A percentile compares a stretch with the other conserved stretches of the same genome.
Evolutionary conservation across 257 asterid genomes (phyloP).

Genomic region (Salvia rosmarinus): DNA sequence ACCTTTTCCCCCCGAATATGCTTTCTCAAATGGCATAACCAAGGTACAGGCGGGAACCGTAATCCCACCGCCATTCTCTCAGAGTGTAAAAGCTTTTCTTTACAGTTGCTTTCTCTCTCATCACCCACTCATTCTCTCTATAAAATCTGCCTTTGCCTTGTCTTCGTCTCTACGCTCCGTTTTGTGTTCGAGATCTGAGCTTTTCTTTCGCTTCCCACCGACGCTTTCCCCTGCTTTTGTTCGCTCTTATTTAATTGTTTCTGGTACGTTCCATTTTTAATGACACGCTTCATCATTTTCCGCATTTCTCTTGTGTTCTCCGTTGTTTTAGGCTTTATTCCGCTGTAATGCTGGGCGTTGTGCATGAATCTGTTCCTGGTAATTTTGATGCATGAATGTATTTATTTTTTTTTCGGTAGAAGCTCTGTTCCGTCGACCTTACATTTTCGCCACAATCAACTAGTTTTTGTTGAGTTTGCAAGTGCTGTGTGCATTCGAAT

Average conservation of each 20-base stretch:
- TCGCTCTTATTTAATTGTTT: conserved; percentile 23
- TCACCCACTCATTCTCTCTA: conserved; percentile 34
- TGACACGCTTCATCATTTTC: conserved; percentile 12
- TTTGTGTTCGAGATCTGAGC: conserved; percentile 56
- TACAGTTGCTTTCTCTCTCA: conserved; percentile 38
- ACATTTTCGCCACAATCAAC: neutral
- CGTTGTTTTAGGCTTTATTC: conserved; percentile 14
- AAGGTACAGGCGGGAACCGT: conserved; percentile 54
- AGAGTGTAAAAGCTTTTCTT: conserved; percentile 39
- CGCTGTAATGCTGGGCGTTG: neutral
- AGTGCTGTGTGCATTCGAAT: neutral
- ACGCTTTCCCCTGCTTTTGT: conserved; percentile 32
- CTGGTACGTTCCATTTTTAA: conserved; percentile 31
- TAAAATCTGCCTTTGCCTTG: conserved; percentile 35
- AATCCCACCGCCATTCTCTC: conserved; percentile 38
- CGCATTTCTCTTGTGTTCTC: conserved; percentile 23
- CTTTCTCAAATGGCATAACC: conserved; percentile 36
- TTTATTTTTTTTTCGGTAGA: neutral
- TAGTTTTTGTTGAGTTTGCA: conserved; percentile 1
- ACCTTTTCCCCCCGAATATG: conserved; percentile 32
- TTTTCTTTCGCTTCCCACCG: conserved; percentile 38
- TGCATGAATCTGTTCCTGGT: conserved; percentile 28
- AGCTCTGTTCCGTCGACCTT: neutral
- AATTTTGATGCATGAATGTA: conserved; percentile 3
- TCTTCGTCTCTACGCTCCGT: conserved; percentile 51